A percentile compares a stretch with the other conserved stretches of the same genome.
Evolutionary conservation across 2,329 filamentous ascomycete genomes (phyloP).

Genomic region (Alternaria viburni): DNA sequence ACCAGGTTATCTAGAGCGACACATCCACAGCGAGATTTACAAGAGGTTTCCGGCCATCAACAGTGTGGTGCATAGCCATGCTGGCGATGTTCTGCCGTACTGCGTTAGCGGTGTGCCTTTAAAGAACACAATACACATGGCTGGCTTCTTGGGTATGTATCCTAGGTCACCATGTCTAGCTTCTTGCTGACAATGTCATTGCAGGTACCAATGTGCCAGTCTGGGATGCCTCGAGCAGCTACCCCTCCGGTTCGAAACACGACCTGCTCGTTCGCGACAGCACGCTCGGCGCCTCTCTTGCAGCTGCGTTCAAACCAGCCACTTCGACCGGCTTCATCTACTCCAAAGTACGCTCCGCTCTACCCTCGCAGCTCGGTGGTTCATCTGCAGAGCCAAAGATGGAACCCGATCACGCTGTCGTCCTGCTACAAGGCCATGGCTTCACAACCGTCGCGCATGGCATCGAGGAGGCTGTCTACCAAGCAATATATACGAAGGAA

Average conservation of each 20-base stretch:
- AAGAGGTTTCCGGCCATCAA: constrained; percentile 53
- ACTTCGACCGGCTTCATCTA: constrained; percentile 48
- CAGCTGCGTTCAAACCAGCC: constrained; percentile 45
- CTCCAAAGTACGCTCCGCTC: constrained; percentile 45
- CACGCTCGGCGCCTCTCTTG: constrained; percentile 44
- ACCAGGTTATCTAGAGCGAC: constrained; percentile 51
- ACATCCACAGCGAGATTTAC: constrained; percentile 55
- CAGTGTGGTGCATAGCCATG: constrained; percentile 54
- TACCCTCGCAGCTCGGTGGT: constrained; percentile 44
- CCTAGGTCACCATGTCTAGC: background rate
- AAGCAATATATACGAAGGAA: constrained; percentile 52
- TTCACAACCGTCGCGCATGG: constrained; percentile 52
- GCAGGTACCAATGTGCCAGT: constrained; percentile 44
- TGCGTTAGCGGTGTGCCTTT: constrained; percentile 50
- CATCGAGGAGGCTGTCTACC: constrained; percentile 55
- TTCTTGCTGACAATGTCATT: background rate
- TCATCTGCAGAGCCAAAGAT: constrained; percentile 35
- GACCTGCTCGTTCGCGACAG: constrained; percentile 45
- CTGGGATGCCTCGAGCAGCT: constrained; percentile 43
- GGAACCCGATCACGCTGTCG: constrained; percentile 45
- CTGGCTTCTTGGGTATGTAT: constrained; percentile 50
- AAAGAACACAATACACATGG: constrained; percentile 50
- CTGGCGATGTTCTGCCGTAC: constrained; percentile 52
- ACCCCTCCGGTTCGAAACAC: constrained; percentile 38
- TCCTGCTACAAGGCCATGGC: constrained; percentile 54